Conservation (phyloP, 2,329 filamentous ascomycete genomes). For the Rhinocladiella mackenziei region DNA sequence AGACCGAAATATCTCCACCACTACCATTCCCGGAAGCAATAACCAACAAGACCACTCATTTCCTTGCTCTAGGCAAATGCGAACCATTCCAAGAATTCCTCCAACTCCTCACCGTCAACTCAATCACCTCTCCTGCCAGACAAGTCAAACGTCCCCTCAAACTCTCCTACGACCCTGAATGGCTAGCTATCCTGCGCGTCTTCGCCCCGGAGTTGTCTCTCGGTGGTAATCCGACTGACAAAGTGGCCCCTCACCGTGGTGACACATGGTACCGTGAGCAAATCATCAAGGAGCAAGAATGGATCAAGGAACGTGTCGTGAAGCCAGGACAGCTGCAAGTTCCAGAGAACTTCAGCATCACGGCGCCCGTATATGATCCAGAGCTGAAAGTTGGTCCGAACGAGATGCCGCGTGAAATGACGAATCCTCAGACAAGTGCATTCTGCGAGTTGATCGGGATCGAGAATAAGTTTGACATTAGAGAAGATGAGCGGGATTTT, state of each 20-base stretch:
- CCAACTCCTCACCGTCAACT: constrained; percentile 65
- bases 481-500: constrained; percentile 63
- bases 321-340: constrained; percentile 59
- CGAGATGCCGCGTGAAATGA: constrained; percentile 73
- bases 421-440: constrained; percentile 75
- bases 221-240: constrained; percentile 58
- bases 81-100: constrained; percentile 75
- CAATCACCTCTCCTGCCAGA: constrained; percentile 39
- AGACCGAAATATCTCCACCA: constrained; percentile 44
- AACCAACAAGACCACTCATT: constrained; percentile 72
- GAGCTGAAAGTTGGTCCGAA: constrained; percentile 54
- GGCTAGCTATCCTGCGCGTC: constrained; percentile 85
- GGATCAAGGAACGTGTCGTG: constrained; percentile 76
- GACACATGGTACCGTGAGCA: constrained; percentile 63
- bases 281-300: constrained; percentile 67
- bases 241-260: constrained; percentile 58
- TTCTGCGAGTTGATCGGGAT: constrained; percentile 79
- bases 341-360: constrained; percentile 72
- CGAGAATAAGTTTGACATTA: constrained; percentile 69
- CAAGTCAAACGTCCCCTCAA: constrained; percentile 48
- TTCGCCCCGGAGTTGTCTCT: constrained; percentile 65
- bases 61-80: constrained; percentile 90
- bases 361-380: constrained; percentile 67
- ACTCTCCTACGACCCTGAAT: constrained; percentile 84
- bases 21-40: constrained; percentile 68